Conservation (phyloP, 352 stramenopile species). For the Phytophthora aleatoria region DNA sequence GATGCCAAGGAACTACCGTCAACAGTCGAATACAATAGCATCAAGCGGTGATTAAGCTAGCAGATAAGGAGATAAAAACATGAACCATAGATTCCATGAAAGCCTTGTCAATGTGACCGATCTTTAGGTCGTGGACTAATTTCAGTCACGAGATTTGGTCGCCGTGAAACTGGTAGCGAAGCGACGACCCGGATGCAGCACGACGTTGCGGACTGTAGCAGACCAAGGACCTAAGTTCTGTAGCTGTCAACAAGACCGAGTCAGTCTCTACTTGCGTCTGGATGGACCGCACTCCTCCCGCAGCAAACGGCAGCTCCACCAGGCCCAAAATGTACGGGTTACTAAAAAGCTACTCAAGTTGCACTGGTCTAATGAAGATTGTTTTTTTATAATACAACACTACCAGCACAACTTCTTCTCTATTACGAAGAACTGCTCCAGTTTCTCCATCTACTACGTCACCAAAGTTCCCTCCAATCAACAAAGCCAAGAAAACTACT, state of each 20-base stretch:
- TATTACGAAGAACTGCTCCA: conserved; percentile 8
- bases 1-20: conserved; percentile 11
- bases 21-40: too few species aligned
- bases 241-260: background rate
- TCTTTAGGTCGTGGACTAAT: conserved; percentile 6
- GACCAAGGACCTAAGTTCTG: background rate
- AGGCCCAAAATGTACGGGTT: conserved; percentile 25
- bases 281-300: conserved; percentile 22
- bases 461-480: conserved; percentile 31
- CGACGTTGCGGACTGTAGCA: background rate
- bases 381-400: background rate
- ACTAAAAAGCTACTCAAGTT: background rate
- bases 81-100: background rate
- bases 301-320: conserved; percentile 18
- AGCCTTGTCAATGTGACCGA: too few species aligned
- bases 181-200: background rate
- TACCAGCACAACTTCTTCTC: conserved; percentile 10
- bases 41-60: background rate
- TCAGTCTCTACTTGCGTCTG: background rate
- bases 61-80: background rate
- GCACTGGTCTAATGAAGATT: background rate
- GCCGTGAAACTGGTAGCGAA: background rate
- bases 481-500: conserved; percentile 20
- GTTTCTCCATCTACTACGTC: conserved; percentile 9
- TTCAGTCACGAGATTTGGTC: conserved; percentile 4